Evolutionary conservation across 495 filamentous ascomycete species (phyloP), one percentile per base, ranked within the genome.

Genomic region (Aspergillus nidulans): DNA sequence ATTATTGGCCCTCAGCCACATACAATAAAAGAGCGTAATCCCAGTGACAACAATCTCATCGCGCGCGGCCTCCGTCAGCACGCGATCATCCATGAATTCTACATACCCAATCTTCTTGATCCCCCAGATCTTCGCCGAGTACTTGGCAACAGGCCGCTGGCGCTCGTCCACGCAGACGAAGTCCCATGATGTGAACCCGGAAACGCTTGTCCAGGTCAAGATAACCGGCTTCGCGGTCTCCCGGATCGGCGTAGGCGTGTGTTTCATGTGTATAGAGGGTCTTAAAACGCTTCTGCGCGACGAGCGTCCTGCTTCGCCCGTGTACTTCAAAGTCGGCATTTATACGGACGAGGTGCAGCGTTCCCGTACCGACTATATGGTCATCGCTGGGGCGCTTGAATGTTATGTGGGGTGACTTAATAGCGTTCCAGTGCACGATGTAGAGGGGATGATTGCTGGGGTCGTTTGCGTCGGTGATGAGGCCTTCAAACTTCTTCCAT

Each of bases 41-140:
- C 67, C 66, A 3, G 63, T 64, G 8, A 71, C 62, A 15, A 73
- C 60, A 36, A 73, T 64, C 55, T 73, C 69, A 46, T 73, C 67
- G n/a, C 63, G 49, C 15, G 53, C 55, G 19, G 51, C 61, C 50
- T 51, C 13, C 16, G 42, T 44, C 19, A 63, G 3, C 0, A 58
- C 52, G 21, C 42, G 42, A n/a, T 59, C 53, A 4, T 66, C 69
- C 53, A 68, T 52, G 36, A 72, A 63, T 48, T 72, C 66, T 8
- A 72, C 64, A 16, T 59, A 57, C 9, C 63, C 69, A 6, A 66
- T 34, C 23, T 66, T 67, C 48, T 62, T 65, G 25, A 67, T 1
- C 0, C 50, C 65, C 69, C 67, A 69, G 6, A 60, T 7, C 21
- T 62, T 65, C 9, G 60, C 59, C 9, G 57, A 44, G 41, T 64